These are phyloP conservation scores for Noccaea caerulescens DNA, from an alignment of 345 rosid genomes.

Conservation along the genomic window DNA sequence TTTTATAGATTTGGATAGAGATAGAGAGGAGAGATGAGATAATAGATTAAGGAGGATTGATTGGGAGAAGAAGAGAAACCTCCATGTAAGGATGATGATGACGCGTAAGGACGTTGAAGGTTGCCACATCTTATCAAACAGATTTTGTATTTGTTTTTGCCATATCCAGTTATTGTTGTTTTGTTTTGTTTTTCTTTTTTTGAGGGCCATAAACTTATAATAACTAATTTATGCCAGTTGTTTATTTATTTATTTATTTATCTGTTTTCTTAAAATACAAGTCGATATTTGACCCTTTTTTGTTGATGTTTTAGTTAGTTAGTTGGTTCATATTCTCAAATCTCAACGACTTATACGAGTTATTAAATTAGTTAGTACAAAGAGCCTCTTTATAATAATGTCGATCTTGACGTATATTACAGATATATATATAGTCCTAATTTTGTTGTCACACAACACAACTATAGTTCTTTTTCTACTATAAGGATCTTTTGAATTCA, in stretches of 20 bases:
- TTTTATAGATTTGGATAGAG: conserved; percentile 30
- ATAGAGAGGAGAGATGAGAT: conserved; percentile 24
- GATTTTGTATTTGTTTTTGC: conserved; percentile 36
- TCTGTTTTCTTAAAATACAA: conserved; percentile 2
- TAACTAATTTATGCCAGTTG: conserved; percentile 20
- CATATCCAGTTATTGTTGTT: conserved; percentile 28
- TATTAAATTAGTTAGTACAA: conserved; percentile 5
- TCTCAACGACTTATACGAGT: background rate
- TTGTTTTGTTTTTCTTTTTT: conserved; percentile 22
- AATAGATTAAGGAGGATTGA: conserved; percentile 23
- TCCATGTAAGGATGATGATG: conserved; percentile 41
- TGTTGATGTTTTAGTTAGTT: conserved; percentile 13
- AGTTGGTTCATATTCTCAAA: conserved; percentile 14
- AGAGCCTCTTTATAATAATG: background rate
- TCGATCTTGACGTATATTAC: background rate
- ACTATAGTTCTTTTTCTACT: background rate
- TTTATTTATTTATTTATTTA: background rate
- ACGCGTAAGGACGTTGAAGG: conserved; percentile 39
- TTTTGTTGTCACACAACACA: background rate
- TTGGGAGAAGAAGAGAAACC: conserved; percentile 33
- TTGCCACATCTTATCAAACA: conserved; percentile 36
- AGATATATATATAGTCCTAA: too few relatives aligned
- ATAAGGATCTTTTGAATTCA: too few relatives aligned
- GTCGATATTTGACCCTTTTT: background rate
- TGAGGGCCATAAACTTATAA: background rate